Evolutionary conservation across 2,329 filamentous ascomycete species (phyloP), one percentile per base, ranked within the genome.

Genomic region (Talaromyces sp.): DNA sequence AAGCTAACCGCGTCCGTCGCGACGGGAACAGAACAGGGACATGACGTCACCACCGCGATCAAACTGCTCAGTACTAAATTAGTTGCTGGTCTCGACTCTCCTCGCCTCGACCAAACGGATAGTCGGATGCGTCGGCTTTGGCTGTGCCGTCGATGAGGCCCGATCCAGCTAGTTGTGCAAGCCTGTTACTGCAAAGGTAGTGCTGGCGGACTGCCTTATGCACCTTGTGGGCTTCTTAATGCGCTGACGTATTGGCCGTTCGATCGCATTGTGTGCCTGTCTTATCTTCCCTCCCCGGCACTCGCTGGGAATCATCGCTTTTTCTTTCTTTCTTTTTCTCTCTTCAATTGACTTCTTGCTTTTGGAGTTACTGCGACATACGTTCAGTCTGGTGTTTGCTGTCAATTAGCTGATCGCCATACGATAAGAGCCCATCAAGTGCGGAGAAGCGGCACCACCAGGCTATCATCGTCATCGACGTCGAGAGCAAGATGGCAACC

Each of bases 401-500:
- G 35, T 35, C 32, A 35, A 35, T 9, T 35, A 12, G 32, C 17
- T 38, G 35, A 38, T 38, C 35, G 35, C 35, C 17, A n/a, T 38
- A 38, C 32, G 32, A 35, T 35, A 35, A 35, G 35, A 46, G n/a
- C 5, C 5, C 17, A 46, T 46, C n/a, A 21, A 46, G 43, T 46
- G 19, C 43, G 43, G 43, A 46, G 43, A 46, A 46, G 43, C 11
- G 43, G 19, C 43, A 24, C 43, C n/a, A 19, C 19, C 19, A 41
- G 35, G 35, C 12, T 17, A n/a, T 5, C 14, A n/a, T 14, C 12
- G n/a, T n/a, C 4, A 41, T n/a, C n/a, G 19, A 11, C n/a, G 24
- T 19, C 9, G 19, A 46, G 43, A 24, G 43, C 14, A 52, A 52
- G n/a, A 75, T 74, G 73, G 66, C 72, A 7, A 57, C 53, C 11